Percentiles rank a stretch among this genome's conserved stretches.
Evolutionary conservation across 2,329 filamentous ascomycete genomes (phyloP).

Genomic region (Pestalotiopsis sp.): DNA sequence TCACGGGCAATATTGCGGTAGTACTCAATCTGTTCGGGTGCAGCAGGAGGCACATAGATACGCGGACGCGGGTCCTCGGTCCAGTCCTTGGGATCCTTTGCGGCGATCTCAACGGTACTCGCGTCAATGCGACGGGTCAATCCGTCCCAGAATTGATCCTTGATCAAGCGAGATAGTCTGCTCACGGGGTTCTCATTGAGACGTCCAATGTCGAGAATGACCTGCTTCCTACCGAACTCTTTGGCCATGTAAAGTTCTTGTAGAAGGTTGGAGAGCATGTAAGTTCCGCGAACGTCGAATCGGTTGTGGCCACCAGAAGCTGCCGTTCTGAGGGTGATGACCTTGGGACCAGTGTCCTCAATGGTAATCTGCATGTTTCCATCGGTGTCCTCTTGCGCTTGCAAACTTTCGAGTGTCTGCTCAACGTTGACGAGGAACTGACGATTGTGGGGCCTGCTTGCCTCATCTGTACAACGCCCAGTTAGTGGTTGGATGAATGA

Average conservation of each 20-base stretch:
- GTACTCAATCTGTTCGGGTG: slow-evolving; percentile 86
- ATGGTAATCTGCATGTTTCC: slow-evolving; percentile 97
- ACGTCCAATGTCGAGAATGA: slow-evolving; percentile 87
- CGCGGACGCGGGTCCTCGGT: slow-evolving; percentile 85
- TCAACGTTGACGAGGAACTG: slow-evolving; percentile 89
- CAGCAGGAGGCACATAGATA: slow-evolving; percentile 86
- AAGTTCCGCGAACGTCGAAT: slow-evolving; percentile 91
- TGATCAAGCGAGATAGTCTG: slow-evolving; percentile 82
- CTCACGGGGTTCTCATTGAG: slow-evolving; percentile 95
- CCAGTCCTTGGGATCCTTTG: slow-evolving; percentile 93
- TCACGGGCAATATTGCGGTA: slow-evolving; percentile 80
- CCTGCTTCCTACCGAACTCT: slow-evolving; percentile 85
- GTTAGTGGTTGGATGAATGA: background rate
- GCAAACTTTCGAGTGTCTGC: slow-evolving; percentile 75
- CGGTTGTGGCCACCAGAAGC: slow-evolving; percentile 84
- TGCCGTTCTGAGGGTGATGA: slow-evolving; percentile 81
- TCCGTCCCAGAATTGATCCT: slow-evolving; percentile 89
- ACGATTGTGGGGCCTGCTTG: slow-evolving; percentile 64
- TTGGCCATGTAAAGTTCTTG: slow-evolving; percentile 93
- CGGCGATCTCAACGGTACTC: slow-evolving; percentile 83
- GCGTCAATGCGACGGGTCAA: slow-evolving; percentile 89
- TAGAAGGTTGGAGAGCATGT: slow-evolving; percentile 94
- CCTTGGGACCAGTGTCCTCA: slow-evolving; percentile 92
- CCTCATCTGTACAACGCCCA: slow-evolving; percentile 63
- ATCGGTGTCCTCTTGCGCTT: slow-evolving; percentile 89